Evolutionary conservation across 2,329 filamentous ascomycete genomes (phyloP), one percentile per base, ranked within the genome.

Genomic region (Paecilomyces niveus): DNA sequence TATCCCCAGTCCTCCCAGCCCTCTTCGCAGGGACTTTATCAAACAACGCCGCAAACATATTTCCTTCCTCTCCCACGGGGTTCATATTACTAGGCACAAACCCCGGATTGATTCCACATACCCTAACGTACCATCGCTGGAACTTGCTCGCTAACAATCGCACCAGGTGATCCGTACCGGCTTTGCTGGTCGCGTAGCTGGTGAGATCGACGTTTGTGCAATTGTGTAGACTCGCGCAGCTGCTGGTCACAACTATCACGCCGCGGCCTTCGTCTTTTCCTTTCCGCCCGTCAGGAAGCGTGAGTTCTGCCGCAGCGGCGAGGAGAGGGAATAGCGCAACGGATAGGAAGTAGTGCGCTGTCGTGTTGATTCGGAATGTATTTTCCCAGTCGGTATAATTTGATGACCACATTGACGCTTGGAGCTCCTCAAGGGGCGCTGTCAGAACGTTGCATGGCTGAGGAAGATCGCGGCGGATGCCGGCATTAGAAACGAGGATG

Each of bases 201-300:
- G 78, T 81, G 64, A 82, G 67, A 60, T 82, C 80, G 3, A 82
- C 72, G 61, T 82, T 82, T 1, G 80, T 82, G 1, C 66, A 76
- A 65, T 81, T 81, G 59, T 81, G 80, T 74, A 81, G 77, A 64
- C 78, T 81, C 2, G 80, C 79, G 62, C 80, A 82, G 2, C 76
- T 80, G 63, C 80, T 82, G 3, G 79, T 81, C 3, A 83, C 68
- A 3, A 81, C 69, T 15, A 81, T 68, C 0, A 76, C 76, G 0
- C 80, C 80, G 6, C 79, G 70, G 7, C 80, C 79, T 26, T 76
- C 67, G 29, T 69, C 75, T 57, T 65, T 63, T 2, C 69, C 74
- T 56, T 63, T 68, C 65, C 3, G 73, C 71, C 0, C 39, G 6
- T 45, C 39, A 45, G 39, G 39, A n/a, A 45, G 39, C 8, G 15